Base-by-base conservation (phyloP, 768 basidiomycete species). In the Hydnomerulius pinastri region DNA sequence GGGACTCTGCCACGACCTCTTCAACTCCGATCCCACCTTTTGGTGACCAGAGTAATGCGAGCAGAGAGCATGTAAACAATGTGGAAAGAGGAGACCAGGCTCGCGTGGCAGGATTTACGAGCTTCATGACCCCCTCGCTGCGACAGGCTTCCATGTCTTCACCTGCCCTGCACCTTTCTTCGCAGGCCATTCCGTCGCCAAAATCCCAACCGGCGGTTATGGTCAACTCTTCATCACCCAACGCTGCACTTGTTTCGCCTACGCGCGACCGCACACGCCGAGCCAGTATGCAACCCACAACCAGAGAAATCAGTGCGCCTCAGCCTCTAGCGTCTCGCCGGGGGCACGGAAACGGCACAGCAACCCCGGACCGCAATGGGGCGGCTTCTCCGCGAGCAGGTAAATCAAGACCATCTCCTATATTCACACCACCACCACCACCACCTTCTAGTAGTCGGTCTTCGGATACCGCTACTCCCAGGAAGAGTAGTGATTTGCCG, bases 101-200 rank as follows among this genome's bases (percentile, higher is more conserved):
- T 58, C 76, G 77, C 62, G 69, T 72, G 53, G 77, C 81, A 41
- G 83, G 81, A 42, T 76, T 75, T 62, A 77, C 80, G 43, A 77
- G 75, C 64, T 89, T 81, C 71, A 70, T 77, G 53, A 76, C 82
- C 37, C 87, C 87, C 37, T 87, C 86, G 30, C 68, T 89, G 53
- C 78, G 82, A 48, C 78, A 78, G 53, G 88, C 80, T 32, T 87
- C 89, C 40, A 77, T 86, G 74, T 90, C 88, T 49, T 87, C 87
- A 18, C 88, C 89, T 46, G 77, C 83, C 24, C 67, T 91, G 37
- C 83, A 86, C 60, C 75, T 85, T 48, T 79, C 79, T 43, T 82
- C 82, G 23, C 77, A 79, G 68, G 72, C 79, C 28, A 60, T 76
- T 43, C 77, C 79, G 43, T 80, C 82, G 29, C 75, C 78, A n/a